These are phyloP conservation scores for Aspergillus haitiensis DNA, from an alignment of 495 filamentous ascomycete species.

Conservation along the genomic window DNA sequence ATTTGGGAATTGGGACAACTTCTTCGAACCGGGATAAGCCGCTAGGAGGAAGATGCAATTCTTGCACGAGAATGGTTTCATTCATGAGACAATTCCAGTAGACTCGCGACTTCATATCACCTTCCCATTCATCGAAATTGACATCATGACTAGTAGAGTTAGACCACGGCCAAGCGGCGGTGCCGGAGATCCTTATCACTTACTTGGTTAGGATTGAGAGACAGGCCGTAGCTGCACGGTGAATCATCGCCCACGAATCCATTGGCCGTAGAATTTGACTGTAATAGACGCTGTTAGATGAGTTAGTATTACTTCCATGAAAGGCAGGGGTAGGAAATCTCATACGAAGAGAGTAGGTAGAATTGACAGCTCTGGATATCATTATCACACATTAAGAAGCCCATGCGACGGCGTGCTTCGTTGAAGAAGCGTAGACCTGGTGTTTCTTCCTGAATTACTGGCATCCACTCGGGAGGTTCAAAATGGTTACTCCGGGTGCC, in stretches of 20 bases:
- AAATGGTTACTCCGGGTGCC: constrained; percentile 38
- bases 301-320: constrained; percentile 10
- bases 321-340: not conserved
- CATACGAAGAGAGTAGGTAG: constrained; percentile 48
- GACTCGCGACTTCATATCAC: constrained; percentile 52
- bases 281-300: constrained; percentile 37
- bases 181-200: constrained; percentile 11
- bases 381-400: constrained; percentile 50
- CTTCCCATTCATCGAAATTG: constrained; percentile 50
- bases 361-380: constrained; percentile 51
- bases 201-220: constrained; percentile 51
- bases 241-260: constrained; percentile 51
- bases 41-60: constrained; percentile 49
- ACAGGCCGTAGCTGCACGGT: constrained; percentile 49
- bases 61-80: constrained; percentile 50
- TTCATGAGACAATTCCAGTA: constrained; percentile 54
- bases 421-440: constrained; percentile 49
- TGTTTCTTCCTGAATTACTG: constrained; percentile 43
- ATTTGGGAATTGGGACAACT: constrained; percentile 49
- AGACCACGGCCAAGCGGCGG: constrained; percentile 1
- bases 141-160: constrained; percentile 38
- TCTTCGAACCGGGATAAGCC: constrained; percentile 48
- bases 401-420: constrained; percentile 47
- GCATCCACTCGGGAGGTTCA: constrained; percentile 47
- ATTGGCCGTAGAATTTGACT: constrained; percentile 48